These are phyloP conservation scores for Fusarium sp. DNA, from an alignment of 2,329 filamentous ascomycete species.

Conservation along the genomic window DNA sequence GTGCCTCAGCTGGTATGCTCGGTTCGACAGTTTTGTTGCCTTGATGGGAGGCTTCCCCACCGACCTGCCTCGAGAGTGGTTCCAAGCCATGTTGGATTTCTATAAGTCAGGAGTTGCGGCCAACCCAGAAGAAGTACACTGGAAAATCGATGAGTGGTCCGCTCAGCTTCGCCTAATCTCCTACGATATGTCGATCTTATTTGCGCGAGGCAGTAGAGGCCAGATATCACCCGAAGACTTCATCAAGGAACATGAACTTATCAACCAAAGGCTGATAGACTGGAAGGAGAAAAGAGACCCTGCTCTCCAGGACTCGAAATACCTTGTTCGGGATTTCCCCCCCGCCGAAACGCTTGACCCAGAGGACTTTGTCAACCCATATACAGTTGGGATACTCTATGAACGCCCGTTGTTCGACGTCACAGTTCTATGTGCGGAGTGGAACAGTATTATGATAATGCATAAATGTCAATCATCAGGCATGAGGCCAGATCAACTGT, in stretches of 20 bases:
- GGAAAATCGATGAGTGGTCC: slow-evolving; percentile 75
- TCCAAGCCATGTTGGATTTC: slow-evolving; percentile 71
- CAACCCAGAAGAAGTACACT: slow-evolving; percentile 71
- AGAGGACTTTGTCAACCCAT: slow-evolving; percentile 80
- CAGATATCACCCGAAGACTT: slow-evolving; percentile 75
- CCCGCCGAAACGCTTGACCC: slow-evolving; percentile 61
- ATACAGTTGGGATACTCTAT: slow-evolving; percentile 75
- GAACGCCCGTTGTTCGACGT: slow-evolving; percentile 76
- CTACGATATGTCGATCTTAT: slow-evolving; percentile 82
- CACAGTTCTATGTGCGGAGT: slow-evolving; percentile 81
- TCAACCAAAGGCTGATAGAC: slow-evolving; percentile 60
- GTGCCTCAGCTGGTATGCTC: slow-evolving; percentile 87
- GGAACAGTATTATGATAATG: slow-evolving; percentile 83
- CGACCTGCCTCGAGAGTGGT: slow-evolving; percentile 82
- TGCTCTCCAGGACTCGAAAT: slow-evolving; percentile 68
- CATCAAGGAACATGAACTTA: slow-evolving; percentile 66
- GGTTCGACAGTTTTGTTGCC: slow-evolving; percentile 87
- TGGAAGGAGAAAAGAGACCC: slow-evolving; percentile 71
- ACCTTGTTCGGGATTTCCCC: slow-evolving; percentile 73
- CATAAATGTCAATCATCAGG: slow-evolving; percentile 78
- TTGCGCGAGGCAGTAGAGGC: slow-evolving; percentile 73
- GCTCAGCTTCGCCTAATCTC: slow-evolving; percentile 78
- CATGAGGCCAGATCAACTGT: slow-evolving; percentile 62
- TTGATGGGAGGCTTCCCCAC: slow-evolving; percentile 84
- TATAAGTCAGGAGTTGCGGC: slow-evolving; percentile 68